phyloP scores from a whole-genome alignment of 2,329 filamentous ascomycete species.

The Zymoseptoria ardabiliae region DNA sequence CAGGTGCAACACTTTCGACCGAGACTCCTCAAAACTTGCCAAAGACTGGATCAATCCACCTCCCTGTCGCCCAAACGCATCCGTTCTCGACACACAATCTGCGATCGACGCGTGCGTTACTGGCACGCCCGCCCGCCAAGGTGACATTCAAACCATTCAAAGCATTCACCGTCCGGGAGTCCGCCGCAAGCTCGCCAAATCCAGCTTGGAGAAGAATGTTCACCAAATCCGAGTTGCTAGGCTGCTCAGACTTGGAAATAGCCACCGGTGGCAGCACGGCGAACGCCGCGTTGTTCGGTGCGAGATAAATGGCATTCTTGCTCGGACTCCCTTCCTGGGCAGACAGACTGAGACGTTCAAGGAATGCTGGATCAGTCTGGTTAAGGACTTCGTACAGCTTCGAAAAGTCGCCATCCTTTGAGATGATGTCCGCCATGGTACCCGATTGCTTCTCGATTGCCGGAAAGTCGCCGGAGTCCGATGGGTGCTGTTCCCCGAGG shows the following conservation, averaged over 20 bases:
- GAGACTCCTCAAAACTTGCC: background rate
- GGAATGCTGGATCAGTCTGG: conserved; percentile 6
- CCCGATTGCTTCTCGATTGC: conserved; percentile 1
- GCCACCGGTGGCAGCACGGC: conserved; percentile 4
- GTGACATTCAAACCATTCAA: conserved; percentile 6
- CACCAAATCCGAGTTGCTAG: conserved; percentile 6
- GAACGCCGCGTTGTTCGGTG: conserved; percentile 11
- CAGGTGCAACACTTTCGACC: background rate
- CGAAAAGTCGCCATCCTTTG: conserved; percentile 1
- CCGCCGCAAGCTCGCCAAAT: conserved; percentile 1
- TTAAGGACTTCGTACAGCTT: background rate
- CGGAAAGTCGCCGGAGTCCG: background rate
- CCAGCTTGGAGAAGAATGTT: conserved; percentile 8
- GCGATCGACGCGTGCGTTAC: conserved; percentile 8
- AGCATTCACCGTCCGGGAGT: background rate
- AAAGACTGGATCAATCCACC: conserved; percentile 13
- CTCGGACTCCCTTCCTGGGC: background rate
- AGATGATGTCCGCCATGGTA: conserved; percentile 7
- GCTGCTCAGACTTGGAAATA: conserved; percentile 1
- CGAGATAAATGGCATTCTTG: conserved; percentile 7
- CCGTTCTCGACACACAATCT: conserved; percentile 13
- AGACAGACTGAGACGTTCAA: conserved; percentile 4
- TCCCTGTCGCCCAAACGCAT: conserved; percentile 10
- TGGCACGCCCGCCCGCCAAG: background rate
- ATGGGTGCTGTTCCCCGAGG: conserved; percentile 5